Evolutionary conservation across 441 rosid genomes (phyloP), one percentile per base, ranked within the genome.

Genomic region (Populus hybrid): DNA sequence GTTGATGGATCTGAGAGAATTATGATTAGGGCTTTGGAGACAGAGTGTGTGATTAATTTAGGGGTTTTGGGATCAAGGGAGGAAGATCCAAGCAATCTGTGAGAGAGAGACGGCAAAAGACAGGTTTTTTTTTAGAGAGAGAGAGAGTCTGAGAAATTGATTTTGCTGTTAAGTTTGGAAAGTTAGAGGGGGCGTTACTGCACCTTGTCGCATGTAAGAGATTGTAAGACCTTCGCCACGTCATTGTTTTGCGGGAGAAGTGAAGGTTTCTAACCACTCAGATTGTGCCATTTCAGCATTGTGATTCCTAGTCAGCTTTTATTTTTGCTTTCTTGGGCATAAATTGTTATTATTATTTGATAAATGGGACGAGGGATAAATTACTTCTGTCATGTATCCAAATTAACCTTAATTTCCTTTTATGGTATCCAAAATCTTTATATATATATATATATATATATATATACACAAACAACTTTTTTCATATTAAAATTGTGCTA

Each of bases 281-380:
- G 50, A 45, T 63, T 64, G 2, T 76, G 83, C 83, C 83, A 81
- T 9, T 23, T 80, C 66, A 40, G 83, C 71, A 65, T 50, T 38
- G 12, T 1, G 1, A 77, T 11, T 26, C 72, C 67, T 56, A 20
- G 38, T 61, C 69, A 69, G 50, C 69, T 0, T 16, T 1, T 40
- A 10, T 3, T 26, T 38, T 38, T 38, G 12, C 45, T 38, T 38
- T 38, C 45, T 38, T 38, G 45, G 3, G 45, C 45, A 38, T 38
- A 38, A 38, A 38, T 50, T 50, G 6, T 50, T 50, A 4, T 45
- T 45, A 14, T 50, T 50, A 45, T 3, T 45, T 45, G 18, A 4
- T 14, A 45, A 50, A 50, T 50, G 56, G 56, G 18, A 50, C 56
- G 4, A 14, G 56, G 56, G 18, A 14, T 50, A 50, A 50, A 50